Evolutionary conservation across 2,329 filamentous ascomycete species (phyloP), one percentile per base, ranked within the genome.

Genomic region (Exserohilum rostratum): DNA sequence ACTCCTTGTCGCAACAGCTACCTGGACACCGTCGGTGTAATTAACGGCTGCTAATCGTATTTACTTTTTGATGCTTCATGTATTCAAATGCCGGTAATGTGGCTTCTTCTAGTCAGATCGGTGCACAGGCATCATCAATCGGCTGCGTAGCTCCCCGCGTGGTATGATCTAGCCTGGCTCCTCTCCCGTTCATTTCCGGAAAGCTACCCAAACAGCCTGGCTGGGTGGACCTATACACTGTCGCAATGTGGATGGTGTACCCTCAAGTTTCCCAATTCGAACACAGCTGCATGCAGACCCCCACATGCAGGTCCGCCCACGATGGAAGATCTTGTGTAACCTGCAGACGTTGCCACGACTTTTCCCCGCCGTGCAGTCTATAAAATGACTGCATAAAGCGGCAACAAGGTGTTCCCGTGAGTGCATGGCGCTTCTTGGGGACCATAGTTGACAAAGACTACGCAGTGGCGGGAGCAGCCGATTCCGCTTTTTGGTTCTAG

Each of bases 401-500:
- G 15, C 27, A 42, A 43, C 22, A 17, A 6, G 18, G 18, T 12
- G 18, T 43, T 30, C 29, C 33, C 40, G 38, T 27, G 22, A 30
- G 34, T 45, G 25, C 31, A 37, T 49, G 38, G 45, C 31, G 30
- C 31, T 15, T 42, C 31, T 33, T 37, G 17, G 50, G 31, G 29
- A 30, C 25, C 13, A 49, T 48, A 12, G 22, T 48, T 34, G 38
- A 49, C 50, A 43, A 27, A 45, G 45, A 49, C 45, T 37, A 53
- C 45, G 22, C 31, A 4, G 22, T 34, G 37, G 38, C 50, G 50
- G 50, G 45, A 53, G 31, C 38, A 33, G 29, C 50, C 50, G 50
- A 40, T 20, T 35, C 15, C 38, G 31, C 30, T 15, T 30, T 29
- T 18, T 49, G 30, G 31, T 13, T 34, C 10, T 17, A 30, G 12